Conservation (phyloP, 306 rosid genomes). For the Quercus engelmannii region DNA sequence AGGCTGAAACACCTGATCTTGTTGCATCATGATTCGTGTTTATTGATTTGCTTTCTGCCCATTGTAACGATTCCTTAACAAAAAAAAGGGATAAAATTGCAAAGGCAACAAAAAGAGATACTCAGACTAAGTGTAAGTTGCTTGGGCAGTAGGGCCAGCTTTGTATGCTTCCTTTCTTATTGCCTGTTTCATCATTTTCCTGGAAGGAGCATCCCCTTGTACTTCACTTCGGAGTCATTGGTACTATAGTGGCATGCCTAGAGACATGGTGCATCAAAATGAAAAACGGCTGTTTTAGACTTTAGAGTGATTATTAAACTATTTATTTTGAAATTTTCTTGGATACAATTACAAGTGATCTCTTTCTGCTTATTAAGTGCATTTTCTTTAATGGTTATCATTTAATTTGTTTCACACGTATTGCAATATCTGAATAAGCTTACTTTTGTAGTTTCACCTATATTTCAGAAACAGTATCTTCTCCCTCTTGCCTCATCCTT, state of each 20-base stretch:
- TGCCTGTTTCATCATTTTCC: conserved; percentile 48
- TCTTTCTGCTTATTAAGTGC: conserved; percentile 22
- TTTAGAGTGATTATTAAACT: conserved; percentile 43
- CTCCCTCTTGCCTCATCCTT: neutral
- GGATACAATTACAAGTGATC: conserved; percentile 32
- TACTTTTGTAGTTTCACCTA: neutral
- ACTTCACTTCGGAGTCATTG: conserved; percentile 54
- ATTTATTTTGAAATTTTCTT: conserved; percentile 41
- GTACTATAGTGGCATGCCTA: conserved; percentile 51
- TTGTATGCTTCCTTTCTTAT: conserved; percentile 39
- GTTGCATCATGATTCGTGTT: conserved; percentile 62
- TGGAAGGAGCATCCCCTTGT: conserved; percentile 48
- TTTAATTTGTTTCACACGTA: neutral
- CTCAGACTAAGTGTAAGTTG: conserved; percentile 29
- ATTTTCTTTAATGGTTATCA: conserved; percentile 12
- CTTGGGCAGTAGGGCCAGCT: conserved; percentile 42
- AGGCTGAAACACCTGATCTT: conserved; percentile 98
- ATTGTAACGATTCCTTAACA: conserved; percentile 46
- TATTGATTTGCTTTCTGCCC: conserved; percentile 31
- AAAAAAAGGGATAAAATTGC: conserved; percentile 22
- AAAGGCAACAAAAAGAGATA: conserved; percentile 29
- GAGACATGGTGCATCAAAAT: conserved; percentile 43
- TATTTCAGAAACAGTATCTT: neutral
- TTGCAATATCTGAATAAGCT: neutral
- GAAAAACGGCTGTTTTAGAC: conserved; percentile 39